A percentile compares a stretch with the other conserved stretches of the same genome.
These are phyloP conservation scores for Casuarina cunninghamiana DNA, from an alignment of 306 rosid genomes.

Conservation along the genomic window DNA sequence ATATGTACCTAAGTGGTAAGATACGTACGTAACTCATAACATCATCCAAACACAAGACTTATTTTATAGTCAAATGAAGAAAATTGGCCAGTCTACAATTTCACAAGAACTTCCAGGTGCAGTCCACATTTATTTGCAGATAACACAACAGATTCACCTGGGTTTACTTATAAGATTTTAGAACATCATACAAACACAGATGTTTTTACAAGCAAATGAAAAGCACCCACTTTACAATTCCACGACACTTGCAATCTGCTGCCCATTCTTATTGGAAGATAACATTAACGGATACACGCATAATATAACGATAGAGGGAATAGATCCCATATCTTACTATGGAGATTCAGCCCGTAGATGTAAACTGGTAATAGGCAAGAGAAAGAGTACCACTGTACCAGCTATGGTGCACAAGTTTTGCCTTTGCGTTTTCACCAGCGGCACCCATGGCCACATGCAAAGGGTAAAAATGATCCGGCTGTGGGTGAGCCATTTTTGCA, in stretches of 20 bases:
- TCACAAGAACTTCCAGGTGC: no score
- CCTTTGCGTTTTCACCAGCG: constrained; percentile 57
- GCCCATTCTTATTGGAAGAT: constrained; percentile 1
- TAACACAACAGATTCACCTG: no score
- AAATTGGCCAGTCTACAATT: no score
- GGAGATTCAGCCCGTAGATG: constrained; percentile 27
- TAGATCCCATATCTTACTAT: not conserved
- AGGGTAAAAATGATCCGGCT: constrained; percentile 79
- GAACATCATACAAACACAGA: not conserved
- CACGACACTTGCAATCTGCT: not conserved
- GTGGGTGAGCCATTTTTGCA: constrained; percentile 76
- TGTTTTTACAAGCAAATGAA: no score
- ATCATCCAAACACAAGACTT: not conserved
- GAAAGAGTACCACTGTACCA: constrained; percentile 61
- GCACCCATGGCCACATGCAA: constrained; percentile 86
- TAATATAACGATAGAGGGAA: constrained; percentile 2
- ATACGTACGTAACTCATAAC: not conserved
- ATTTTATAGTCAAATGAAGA: no score
- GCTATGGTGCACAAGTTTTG: constrained; percentile 62
- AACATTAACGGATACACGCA: not conserved
- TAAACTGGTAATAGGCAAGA: constrained; percentile 77
- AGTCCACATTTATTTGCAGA: no score
- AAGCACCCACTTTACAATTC: not conserved
- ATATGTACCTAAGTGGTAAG: no score
- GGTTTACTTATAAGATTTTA: no score